phyloP scores from a whole-genome alignment of 768 basidiomycete species.

The Pleurotus pulmonarius region DNA sequence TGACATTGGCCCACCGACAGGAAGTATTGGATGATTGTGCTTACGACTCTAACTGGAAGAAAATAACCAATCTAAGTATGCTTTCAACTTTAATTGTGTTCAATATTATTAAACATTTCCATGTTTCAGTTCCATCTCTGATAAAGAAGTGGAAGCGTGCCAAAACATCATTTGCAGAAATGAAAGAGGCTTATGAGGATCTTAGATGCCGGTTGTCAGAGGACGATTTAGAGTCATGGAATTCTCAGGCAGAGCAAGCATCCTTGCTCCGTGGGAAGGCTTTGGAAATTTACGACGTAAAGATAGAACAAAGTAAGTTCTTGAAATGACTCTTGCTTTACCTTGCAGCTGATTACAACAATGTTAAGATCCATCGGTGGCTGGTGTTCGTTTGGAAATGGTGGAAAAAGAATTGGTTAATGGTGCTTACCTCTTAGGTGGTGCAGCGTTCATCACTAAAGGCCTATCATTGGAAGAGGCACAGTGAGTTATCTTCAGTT shows the following conservation, averaged over 20 bases:
- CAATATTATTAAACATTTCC: background rate
- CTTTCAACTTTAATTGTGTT: background rate
- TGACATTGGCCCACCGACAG: constrained; percentile 22
- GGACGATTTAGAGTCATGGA: background rate
- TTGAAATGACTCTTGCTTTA: background rate
- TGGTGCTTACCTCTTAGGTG: background rate
- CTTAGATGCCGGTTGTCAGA: background rate
- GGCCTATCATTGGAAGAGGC: constrained; percentile 1
- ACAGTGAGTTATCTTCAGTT: constrained; percentile 4
- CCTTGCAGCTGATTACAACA: background rate
- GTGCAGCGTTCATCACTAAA: background rate
- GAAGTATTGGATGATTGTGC: constrained; percentile 34
- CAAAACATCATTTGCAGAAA: background rate
- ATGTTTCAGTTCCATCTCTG: constrained; percentile 9
- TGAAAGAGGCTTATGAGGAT: background rate
- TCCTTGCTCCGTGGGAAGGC: background rate
- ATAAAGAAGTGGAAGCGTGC: constrained; percentile 11
- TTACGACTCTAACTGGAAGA: constrained; percentile 31
- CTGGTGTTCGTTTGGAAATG: background rate
- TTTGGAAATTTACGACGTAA: constrained; percentile 1
- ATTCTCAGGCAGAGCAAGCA: background rate
- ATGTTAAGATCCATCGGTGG: background rate
- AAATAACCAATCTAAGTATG: constrained; percentile 20
- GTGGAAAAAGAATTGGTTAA: background rate
- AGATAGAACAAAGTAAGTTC: background rate